Base-by-base conservation (phyloP, 2,329 filamentous ascomycete species). In the Colletotrichum sp. region DNA sequence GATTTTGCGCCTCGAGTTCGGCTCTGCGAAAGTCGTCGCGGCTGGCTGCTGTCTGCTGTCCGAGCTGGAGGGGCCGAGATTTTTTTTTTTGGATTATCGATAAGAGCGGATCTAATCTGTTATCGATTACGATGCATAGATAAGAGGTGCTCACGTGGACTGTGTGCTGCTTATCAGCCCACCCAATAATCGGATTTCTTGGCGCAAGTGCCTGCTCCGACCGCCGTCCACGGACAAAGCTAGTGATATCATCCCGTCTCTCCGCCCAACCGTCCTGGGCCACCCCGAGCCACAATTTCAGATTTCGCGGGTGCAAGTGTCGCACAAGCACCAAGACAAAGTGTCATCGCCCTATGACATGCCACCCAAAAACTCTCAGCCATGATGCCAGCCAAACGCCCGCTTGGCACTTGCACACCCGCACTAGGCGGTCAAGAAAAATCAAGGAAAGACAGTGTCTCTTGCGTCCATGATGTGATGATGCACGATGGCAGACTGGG, bases 21-120 rank as follows among this genome's bases (percentile, higher is more conserved):
- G 30, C 65, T 57, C 65, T 36, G n/a, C 65, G 30, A 36, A 57
- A 68, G 32, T 64, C 30, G 67, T 69, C 64, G 10, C 34, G 26
- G 9, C 59, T 52, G n/a, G 44, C 44, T 52, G 44, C n/a, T 52
- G 44, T 13, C 44, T 52, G 6, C 44, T 6, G 64, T 55, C 65
- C 34, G 26, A 71, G 60, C 66, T 75, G 66, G 72, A 77, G 72
- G 75, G 75, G 71, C 65, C 36, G 34, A 64, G 72, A 77, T 75
- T 75, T 77, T 77, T 72, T 76, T 75, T 71, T 71, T 62, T 28
- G 15, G 39, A 39, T 49, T 76, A 75, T 77, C 75, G 71, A 70
- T 75, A 73, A 13, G 63, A 39, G 9, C 32, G 13, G 13, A 59
- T 34, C 39, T 60, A n/a, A 60, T 18, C 16, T 18, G 2, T 24